Evolutionary conservation across 805 yeast species (phyloP), one percentile per base, ranked within the genome.

Genomic region (Zygosaccharomyces bailii): DNA sequence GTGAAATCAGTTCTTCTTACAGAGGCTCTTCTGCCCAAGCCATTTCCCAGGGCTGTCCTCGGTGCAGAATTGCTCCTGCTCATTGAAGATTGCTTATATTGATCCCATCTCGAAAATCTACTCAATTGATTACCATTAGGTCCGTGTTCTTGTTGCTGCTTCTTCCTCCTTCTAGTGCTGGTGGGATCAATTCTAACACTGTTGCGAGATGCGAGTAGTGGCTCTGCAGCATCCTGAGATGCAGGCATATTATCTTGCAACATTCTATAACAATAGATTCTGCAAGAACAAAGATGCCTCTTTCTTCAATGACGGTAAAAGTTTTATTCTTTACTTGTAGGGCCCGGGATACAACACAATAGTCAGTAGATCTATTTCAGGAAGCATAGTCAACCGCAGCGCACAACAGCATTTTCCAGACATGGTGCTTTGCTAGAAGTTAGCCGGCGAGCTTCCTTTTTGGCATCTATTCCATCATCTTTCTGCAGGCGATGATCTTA

Each of bases 1-100:
- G 63, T 56, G 29, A 54, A 59, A 45, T 60, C 62, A 11, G 46
- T 54, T 24, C 62, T 53, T 21, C 42, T 51, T 10, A 51, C 27
- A 11, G 58, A 52, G 4, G 52, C 39, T 21, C 39, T 43, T 14
- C 49, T 49, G 4, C 39, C 31, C n/a, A 41, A n/a, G 11, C 42
- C 32, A 9, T 16, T 39, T 7, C 33, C 23, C n/a, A 27, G 27
- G 5, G 14, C 21, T 19, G 34, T 16, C 4, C 14, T 14, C 34
- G 42, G 31, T 2, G 29, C 18, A 13, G 29, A 18, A 20, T 11
- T 24, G 7, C 29, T 27, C 5, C 36, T 17, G 5, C 34, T 6
- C 16, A 24, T 39, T 11, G 40, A 31, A 5, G 42, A 24, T 24
- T 30, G 39, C n/a, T 19, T 36, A 40, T 50, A 50, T 10, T 20